Conservation (phyloP, 208 protist genomes). For the Novymonas esmeraldas region DNA sequence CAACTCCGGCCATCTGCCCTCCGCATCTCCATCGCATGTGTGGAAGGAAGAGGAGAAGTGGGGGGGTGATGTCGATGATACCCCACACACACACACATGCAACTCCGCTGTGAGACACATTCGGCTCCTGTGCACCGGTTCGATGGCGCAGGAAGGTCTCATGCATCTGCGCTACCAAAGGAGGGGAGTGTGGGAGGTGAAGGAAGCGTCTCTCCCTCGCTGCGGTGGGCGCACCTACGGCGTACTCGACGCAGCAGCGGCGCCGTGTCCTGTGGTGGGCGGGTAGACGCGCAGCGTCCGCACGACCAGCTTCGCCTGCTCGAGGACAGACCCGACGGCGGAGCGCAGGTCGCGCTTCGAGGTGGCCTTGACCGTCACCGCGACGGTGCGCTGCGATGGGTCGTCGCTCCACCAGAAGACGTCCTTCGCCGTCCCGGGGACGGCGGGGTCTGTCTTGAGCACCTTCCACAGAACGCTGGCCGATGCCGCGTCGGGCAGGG, state of each 20-base stretch:
- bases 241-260: not conserved
- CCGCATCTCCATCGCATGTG: no score
- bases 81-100: no score
- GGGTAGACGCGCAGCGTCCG: conserved; percentile 57
- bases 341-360: conserved; percentile 42
- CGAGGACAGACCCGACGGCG: conserved; percentile 44
- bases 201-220: no score
- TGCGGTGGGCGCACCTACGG: no score
- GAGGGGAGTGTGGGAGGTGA: no score
- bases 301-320: conserved; percentile 58
- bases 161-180: no score
- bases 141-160: no score
- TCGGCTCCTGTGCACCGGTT: no score
- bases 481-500: conserved; percentile 37
- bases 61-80: no score
- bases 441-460: conserved; percentile 39
- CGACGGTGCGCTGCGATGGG: conserved; percentile 42
- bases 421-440: conserved; percentile 38
- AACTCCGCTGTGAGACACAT: no score
- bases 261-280: not conserved
- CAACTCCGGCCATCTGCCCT: no score
- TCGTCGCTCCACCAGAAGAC: conserved; percentile 48
- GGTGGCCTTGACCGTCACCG: conserved; percentile 29
- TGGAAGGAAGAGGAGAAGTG: no score
- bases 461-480: conserved; percentile 49